phyloP scores from a whole-genome alignment of 202 grass and related monocot species.

The Carex arenaria region DNA sequence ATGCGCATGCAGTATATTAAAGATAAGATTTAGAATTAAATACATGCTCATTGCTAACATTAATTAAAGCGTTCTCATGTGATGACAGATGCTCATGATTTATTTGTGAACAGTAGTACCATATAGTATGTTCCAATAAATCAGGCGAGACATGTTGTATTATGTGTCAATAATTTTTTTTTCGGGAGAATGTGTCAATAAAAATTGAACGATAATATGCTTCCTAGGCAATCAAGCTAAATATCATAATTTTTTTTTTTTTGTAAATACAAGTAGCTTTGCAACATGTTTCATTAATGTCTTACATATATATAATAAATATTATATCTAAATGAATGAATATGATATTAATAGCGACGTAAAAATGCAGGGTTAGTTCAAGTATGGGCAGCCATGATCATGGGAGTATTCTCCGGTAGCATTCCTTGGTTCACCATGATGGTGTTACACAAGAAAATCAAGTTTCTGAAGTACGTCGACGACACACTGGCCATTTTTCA shows the following conservation, averaged over 20 bases:
- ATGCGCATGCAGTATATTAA: too few relatives aligned
- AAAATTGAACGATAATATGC: background rate
- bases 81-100: too few relatives aligned
- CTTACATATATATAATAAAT: background rate
- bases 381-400: constrained; percentile 61
- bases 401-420: constrained; percentile 54
- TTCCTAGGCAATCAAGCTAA: background rate
- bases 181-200: too few relatives aligned
- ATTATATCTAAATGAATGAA: background rate
- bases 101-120: too few relatives aligned
- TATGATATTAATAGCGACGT: background rate
- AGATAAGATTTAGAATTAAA: too few relatives aligned
- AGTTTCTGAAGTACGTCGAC: constrained; percentile 40
- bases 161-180: too few relatives aligned
- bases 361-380: constrained; percentile 47
- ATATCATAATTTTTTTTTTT: background rate
- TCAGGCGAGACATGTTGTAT: background rate
- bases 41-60: too few relatives aligned
- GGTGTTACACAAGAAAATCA: constrained; percentile 54
- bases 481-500: constrained; percentile 77
- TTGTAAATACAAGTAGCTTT: too few relatives aligned
- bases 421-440: constrained; percentile 81
- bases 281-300: background rate
- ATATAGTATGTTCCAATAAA: background rate
- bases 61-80: too few relatives aligned